Percentiles rank a stretch among this genome's conserved stretches.
These are phyloP conservation scores for Phytophthora megakarya DNA, from an alignment of 352 stramenopile species.

Conservation along the genomic window DNA sequence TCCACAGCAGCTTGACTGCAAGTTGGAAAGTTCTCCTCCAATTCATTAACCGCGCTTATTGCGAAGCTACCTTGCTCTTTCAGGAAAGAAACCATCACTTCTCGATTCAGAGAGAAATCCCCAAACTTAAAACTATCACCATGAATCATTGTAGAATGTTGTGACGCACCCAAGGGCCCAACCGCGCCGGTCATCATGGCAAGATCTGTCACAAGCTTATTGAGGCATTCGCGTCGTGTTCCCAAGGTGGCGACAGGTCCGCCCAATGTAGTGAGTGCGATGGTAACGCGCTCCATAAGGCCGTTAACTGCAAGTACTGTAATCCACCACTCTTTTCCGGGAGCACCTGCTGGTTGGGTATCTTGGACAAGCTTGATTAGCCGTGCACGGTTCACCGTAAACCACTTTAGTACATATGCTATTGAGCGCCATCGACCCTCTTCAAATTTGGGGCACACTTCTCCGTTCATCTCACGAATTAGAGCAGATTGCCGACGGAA, in stretches of 20 bases:
- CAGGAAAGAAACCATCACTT: constrained; percentile 26
- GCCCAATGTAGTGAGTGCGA: constrained; percentile 15
- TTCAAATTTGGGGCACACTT: constrained; percentile 33
- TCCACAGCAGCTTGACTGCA: constrained; percentile 31
- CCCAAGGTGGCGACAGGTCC: not conserved
- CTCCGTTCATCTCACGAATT: constrained; percentile 34
- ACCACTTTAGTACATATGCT: constrained; percentile 24
- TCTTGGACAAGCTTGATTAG: constrained; percentile 26
- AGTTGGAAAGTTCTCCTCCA: constrained; percentile 17
- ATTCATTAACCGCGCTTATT: constrained; percentile 26
- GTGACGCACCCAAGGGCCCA: constrained; percentile 21
- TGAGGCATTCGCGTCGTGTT: constrained; percentile 15
- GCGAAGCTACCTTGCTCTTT: constrained; percentile 42
- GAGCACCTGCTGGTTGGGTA: constrained; percentile 11
- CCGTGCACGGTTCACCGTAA: constrained; percentile 20
- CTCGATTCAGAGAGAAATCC: constrained; percentile 24
- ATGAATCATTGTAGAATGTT: constrained; percentile 11
- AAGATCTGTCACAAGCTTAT: constrained; percentile 36
- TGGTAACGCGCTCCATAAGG: constrained; percentile 30
- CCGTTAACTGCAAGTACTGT: constrained; percentile 34
- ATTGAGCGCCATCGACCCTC: constrained; percentile 35
- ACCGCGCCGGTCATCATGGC: constrained; percentile 25
- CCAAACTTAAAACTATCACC: constrained; percentile 22
- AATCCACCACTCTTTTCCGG: constrained; percentile 39
- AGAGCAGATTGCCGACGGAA: constrained; percentile 27